Evolutionary conservation across 2,329 filamentous ascomycete genomes (phyloP), one percentile per base, ranked within the genome.

Genomic region (Talaromyces sp.): DNA sequence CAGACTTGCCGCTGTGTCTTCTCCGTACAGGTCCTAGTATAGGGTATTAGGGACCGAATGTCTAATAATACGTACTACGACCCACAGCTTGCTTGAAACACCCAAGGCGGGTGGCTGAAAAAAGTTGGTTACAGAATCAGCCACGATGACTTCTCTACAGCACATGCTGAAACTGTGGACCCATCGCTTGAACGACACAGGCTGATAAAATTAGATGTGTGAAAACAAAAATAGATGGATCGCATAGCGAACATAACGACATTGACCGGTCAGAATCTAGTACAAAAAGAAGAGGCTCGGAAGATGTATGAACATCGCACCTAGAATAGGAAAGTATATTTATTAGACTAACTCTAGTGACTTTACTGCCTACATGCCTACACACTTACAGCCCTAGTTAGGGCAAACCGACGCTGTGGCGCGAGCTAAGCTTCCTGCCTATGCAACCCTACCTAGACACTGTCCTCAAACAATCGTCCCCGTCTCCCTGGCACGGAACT

Each of bases 31-130:
- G 22, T 5, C n/a, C 19, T 22, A 1, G 43, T 11, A 25, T 10
- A 25, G 19, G n/a, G n/a, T n/a, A n/a, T n/a, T n/a, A n/a, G n/a
- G 45, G 5, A 25, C 2, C 6, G 13, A 25, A 43, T n/a, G 34
- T 43, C 56, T 60, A n/a, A 45, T 59, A 45, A 34, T 29, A 29
- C 27, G 27, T 36, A 36, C 38, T 60, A 60, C 38, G 2, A 54
- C 51, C 27, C 29, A 53, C 17, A 7, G 17, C 49, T 53, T 53
- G 27, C 15, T 53, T 31, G 49, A 53, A 53, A 31, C 47, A 25
- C 7, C 15, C 56, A 29, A 59, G 36, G 19, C 58, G 58, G 58
- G 58, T 60, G 40, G 40, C 58, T 60, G 58, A 60, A 60, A 19
- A 13, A 43, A 1, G 56, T 29, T n/a, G 56, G 56, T 59, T 27